Percentiles rank a stretch among this genome's conserved stretches.
phyloP scores from a whole-genome alignment of 2,329 filamentous ascomycete species.

The Monilinia fructigena region DNA sequence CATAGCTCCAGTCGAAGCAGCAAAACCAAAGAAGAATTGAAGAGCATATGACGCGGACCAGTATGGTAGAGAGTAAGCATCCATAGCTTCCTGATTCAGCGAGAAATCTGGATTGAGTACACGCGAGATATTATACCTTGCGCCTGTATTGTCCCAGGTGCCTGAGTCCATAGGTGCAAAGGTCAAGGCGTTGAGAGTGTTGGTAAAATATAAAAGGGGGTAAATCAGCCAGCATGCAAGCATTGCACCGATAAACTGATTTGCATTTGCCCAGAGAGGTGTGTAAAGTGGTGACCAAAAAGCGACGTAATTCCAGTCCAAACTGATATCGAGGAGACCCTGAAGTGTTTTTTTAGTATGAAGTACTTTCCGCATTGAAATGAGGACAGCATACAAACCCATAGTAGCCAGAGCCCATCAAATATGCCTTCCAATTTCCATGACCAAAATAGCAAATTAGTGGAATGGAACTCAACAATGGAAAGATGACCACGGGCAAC shows the following conservation, averaged over 20 bases:
- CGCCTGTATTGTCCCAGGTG: slow-evolving; percentile 64
- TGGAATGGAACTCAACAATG: slow-evolving; percentile 50
- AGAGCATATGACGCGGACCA: slow-evolving; percentile 44
- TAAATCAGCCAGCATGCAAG: slow-evolving; percentile 40
- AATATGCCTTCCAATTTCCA: slow-evolving; percentile 49
- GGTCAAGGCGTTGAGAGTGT: slow-evolving; percentile 43
- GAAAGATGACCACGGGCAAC: slow-evolving; percentile 24
- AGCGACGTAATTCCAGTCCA: slow-evolving; percentile 47
- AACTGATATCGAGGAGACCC: slow-evolving; percentile 42
- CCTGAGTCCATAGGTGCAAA: slow-evolving; percentile 47
- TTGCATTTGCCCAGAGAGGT: slow-evolving; percentile 41
- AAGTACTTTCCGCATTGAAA: neutral
- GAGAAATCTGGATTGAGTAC: slow-evolving; percentile 52
- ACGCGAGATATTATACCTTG: slow-evolving; percentile 60
- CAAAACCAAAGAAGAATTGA: slow-evolving; percentile 47
- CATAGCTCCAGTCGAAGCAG: slow-evolving; percentile 46
- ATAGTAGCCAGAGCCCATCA: slow-evolving; percentile 47
- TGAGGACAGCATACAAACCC: slow-evolving; percentile 24
- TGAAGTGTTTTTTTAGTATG: neutral
- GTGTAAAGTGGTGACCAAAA: slow-evolving; percentile 30
- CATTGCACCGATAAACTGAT: slow-evolving; percentile 38
- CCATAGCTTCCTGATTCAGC: slow-evolving; percentile 31
- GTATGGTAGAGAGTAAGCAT: slow-evolving; percentile 15
- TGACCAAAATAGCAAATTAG: slow-evolving; percentile 49
- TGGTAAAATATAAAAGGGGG: slow-evolving; percentile 45